These are phyloP conservation scores for Smallanthus sonchifolius DNA, from an alignment of 129 eudicot genomes.

Conservation along the genomic window DNA sequence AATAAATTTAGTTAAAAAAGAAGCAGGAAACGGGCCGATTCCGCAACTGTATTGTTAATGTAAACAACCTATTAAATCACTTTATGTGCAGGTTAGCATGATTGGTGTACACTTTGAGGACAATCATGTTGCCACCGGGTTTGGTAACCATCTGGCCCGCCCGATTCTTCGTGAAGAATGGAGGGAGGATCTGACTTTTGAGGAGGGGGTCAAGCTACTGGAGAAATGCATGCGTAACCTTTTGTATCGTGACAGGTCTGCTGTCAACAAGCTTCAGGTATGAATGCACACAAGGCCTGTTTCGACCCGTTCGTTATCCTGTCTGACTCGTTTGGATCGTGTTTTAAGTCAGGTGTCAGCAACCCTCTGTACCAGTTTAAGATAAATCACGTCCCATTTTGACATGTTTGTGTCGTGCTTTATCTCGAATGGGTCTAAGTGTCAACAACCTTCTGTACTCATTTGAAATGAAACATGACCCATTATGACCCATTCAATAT, in stretches of 20 bases:
- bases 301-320: too few relatives aligned
- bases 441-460: not conserved
- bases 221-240: slow-evolving; percentile 94
- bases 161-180: slow-evolving; percentile 82
- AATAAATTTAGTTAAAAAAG: not conserved
- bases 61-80: not conserved
- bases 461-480: not conserved
- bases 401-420: not conserved
- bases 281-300: not conserved
- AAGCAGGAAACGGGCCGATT: not conserved
- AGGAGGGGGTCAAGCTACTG: slow-evolving; percentile 68
- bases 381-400: not conserved
- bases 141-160: slow-evolving; percentile 79
- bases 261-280: slow-evolving; percentile 84
- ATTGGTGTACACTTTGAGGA: slow-evolving; percentile 91
- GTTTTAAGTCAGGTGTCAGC: not conserved
- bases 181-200: slow-evolving; percentile 66
- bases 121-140: slow-evolving; percentile 76
- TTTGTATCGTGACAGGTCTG: slow-evolving; percentile 80
- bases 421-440: not conserved
- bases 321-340: not conserved
- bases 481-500: not conserved
- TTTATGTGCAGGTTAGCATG: slow-evolving; percentile 65
- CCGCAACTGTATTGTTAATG: not conserved
- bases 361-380: not conserved